Evolutionary conservation across 1,139 yeast genomes (phyloP).

Genomic region (Scheffersomyces cryptocercus): DNA sequence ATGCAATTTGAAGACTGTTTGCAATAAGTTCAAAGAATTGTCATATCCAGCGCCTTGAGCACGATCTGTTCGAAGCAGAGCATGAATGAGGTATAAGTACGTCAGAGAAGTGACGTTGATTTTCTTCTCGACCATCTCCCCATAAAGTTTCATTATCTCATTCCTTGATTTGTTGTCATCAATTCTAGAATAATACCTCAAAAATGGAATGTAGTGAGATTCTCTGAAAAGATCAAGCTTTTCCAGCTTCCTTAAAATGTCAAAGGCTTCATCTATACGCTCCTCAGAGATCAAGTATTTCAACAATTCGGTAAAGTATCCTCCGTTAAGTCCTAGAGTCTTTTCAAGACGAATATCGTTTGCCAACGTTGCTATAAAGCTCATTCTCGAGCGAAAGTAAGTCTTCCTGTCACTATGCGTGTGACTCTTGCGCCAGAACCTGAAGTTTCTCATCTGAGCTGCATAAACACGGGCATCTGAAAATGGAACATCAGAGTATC

Average conservation of each 20-base stretch:
- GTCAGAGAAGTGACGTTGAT: slow-evolving; percentile 35
- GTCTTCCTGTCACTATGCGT: neutral
- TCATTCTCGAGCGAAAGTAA: neutral
- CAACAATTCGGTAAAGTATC: slow-evolving; percentile 28
- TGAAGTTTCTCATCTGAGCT: slow-evolving; percentile 32
- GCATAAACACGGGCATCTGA: slow-evolving; percentile 27
- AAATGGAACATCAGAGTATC: slow-evolving; percentile 29
- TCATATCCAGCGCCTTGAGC: slow-evolving; percentile 3
- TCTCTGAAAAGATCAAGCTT: slow-evolving; percentile 20
- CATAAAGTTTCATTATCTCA: slow-evolving; percentile 35
- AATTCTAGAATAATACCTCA: slow-evolving; percentile 22
- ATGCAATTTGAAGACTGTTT: slow-evolving; percentile 34
- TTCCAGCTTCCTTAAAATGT: slow-evolving; percentile 16
- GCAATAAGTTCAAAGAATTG: slow-evolving; percentile 31
- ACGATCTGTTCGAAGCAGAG: slow-evolving; percentile 28
- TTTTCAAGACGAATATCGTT: neutral
- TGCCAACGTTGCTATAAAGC: neutral
- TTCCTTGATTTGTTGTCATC: slow-evolving; percentile 30
- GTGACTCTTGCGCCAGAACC: slow-evolving; percentile 25
- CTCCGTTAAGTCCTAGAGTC: slow-evolving; percentile 7
- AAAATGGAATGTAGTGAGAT: slow-evolving; percentile 31
- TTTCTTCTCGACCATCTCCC: slow-evolving; percentile 37
- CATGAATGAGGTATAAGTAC: slow-evolving; percentile 40
- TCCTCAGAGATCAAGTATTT: slow-evolving; percentile 19
- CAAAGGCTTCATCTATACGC: slow-evolving; percentile 17